phyloP scores from a whole-genome alignment of 495 filamentous ascomycete genomes.

The Pyronema omphalodes region DNA sequence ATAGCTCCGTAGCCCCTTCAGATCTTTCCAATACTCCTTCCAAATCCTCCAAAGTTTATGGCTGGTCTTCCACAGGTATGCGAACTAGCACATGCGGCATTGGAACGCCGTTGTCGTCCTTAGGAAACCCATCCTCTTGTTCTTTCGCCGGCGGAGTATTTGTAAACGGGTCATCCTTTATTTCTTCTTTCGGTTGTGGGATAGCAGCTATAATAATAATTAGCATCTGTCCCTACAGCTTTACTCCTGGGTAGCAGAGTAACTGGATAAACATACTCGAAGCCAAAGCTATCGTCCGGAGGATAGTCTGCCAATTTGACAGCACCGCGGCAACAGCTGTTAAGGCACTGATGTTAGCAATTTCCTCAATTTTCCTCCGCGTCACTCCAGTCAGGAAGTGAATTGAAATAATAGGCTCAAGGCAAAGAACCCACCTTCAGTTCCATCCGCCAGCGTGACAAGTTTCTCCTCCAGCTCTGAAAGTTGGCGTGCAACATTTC shows the following conservation, averaged over 20 bases:
- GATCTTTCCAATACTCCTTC: too few species aligned
- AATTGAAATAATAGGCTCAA: too few species aligned
- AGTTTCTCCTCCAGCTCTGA: constrained; percentile 75
- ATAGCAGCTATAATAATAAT: constrained; percentile 33
- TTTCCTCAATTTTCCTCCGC: not conserved
- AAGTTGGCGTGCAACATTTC: constrained; percentile 76
- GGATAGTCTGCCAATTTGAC: constrained; percentile 89
- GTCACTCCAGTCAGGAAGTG: not conserved
- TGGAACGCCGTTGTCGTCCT: constrained; percentile 29
- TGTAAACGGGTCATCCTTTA: constrained; percentile 21
- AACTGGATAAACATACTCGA: constrained; percentile 44
- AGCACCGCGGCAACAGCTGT: constrained; percentile 79
- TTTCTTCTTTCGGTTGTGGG: constrained; percentile 36
- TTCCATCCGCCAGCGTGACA: constrained; percentile 71
- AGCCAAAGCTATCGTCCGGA: constrained; percentile 86
- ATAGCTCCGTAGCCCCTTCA: too few species aligned
- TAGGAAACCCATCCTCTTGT: constrained; percentile 26
- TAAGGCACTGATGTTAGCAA: constrained; percentile 12
- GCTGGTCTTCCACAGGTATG: constrained; percentile 33
- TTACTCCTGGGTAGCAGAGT: not conserved
- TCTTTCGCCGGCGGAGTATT: constrained; percentile 8
- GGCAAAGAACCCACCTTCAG: constrained; percentile 46
- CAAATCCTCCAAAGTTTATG: too few species aligned
- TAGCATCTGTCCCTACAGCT: not conserved
- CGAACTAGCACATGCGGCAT: constrained; percentile 67